phyloP scores from a whole-genome alignment of 2,329 filamentous ascomycete species.

The Alternaria viburni region DNA sequence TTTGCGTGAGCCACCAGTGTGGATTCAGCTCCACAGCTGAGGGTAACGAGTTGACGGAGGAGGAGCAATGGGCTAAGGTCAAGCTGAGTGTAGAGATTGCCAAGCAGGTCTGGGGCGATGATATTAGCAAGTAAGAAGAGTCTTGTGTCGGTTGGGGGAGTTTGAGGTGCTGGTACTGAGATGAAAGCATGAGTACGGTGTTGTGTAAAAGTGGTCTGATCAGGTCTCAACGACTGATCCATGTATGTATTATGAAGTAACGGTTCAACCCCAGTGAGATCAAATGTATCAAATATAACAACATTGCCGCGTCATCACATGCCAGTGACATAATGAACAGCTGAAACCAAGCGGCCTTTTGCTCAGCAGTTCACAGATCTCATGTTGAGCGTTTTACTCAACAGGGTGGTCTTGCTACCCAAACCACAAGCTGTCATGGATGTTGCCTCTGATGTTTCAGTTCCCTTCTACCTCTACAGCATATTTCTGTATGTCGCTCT shows the following conservation, averaged over 20 bases:
- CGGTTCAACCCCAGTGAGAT: background rate
- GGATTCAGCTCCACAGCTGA: slow-evolving; percentile 64
- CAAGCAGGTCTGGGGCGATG: slow-evolving; percentile 63
- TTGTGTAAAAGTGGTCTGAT: background rate
- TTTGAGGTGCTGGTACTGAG: background rate
- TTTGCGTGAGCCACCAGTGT: slow-evolving; percentile 64
- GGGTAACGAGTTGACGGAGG: slow-evolving; percentile 62
- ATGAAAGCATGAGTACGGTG: background rate
- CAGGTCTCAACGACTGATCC: background rate
- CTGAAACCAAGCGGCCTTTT: background rate
- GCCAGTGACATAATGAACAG: background rate
- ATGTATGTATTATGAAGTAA: background rate
- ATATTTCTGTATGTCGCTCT: background rate
- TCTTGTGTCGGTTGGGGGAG: background rate
- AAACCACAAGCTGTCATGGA: background rate
- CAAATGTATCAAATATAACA: background rate
- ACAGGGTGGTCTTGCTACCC: background rate
- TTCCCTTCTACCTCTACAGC: background rate
- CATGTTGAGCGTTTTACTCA: background rate
- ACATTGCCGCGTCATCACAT: background rate
- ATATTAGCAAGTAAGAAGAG: slow-evolving; percentile 39
- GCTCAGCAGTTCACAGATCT: background rate
- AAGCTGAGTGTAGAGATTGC: slow-evolving; percentile 63
- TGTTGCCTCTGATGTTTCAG: background rate
- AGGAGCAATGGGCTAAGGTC: slow-evolving; percentile 66